Evolutionary conservation across 2,329 filamentous ascomycete genomes (phyloP).

Genomic region (Trichophaea hybrida): DNA sequence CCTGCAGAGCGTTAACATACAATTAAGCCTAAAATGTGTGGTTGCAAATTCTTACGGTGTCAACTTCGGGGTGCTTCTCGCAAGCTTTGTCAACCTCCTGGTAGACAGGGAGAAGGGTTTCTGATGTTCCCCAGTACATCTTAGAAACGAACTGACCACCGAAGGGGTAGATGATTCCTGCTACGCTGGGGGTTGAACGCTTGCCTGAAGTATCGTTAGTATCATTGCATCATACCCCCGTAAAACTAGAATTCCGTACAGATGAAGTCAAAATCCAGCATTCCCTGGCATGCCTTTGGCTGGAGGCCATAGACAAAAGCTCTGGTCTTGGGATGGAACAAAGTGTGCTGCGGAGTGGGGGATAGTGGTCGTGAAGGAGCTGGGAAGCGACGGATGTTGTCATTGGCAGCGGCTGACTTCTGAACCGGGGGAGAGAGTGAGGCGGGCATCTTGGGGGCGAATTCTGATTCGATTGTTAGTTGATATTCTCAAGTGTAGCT

Average conservation of each 20-base stretch:
- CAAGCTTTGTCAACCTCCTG: conserved; percentile 86
- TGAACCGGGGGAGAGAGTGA: conserved; percentile 25
- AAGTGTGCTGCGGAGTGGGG: conserved; percentile 72
- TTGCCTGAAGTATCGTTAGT: conserved; percentile 40
- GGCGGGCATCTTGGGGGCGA: conserved; percentile 16
- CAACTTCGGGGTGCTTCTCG: conserved; percentile 90
- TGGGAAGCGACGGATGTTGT: conserved; percentile 95
- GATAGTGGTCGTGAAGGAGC: conserved; percentile 84
- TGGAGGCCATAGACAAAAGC: conserved; percentile 99
- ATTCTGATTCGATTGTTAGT: neutral
- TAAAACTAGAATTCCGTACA: conserved; percentile 36
- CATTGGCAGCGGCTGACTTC: conserved; percentile 58
- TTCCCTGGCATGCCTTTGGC: conserved; percentile 78
- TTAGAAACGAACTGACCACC: conserved; percentile 99
- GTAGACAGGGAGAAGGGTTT: conserved; percentile 97
- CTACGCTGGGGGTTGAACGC: conserved; percentile 86
- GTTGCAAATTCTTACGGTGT: conserved; percentile 40
- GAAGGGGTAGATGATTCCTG: conserved; percentile 99
- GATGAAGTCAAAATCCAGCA: conserved; percentile 99
- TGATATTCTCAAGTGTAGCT: conserved; percentile 7
- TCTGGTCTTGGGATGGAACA: conserved; percentile 99
- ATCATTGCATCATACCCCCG: neutral
- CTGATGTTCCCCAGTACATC: conserved; percentile 99
- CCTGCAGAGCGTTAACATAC: conserved; percentile 29
- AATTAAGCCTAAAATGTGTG: neutral